Conservation (phyloP, 148 eudicot species). For the Diospyros lotus region DNA sequence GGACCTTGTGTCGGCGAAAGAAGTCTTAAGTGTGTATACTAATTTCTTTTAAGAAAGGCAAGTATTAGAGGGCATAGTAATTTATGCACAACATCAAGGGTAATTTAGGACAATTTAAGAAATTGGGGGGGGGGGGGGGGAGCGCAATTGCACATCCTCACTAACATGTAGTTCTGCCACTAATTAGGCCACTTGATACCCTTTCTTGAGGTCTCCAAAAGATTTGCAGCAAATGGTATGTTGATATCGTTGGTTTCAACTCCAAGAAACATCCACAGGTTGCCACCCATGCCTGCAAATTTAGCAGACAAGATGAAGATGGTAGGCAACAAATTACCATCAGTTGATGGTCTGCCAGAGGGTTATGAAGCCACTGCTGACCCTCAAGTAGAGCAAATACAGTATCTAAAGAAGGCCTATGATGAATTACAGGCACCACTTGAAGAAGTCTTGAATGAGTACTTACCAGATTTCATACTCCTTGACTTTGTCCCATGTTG, state of each 20-base stretch:
- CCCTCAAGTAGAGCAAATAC: constrained; percentile 24
- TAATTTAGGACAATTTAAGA: too few species aligned
- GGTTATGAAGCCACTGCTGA: constrained; percentile 44
- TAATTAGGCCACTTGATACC: constrained; percentile 29
- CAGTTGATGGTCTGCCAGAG: constrained; percentile 24
- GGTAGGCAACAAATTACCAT: constrained; percentile 30
- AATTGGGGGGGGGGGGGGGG: too few species aligned
- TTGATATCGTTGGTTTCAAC: constrained; percentile 36
- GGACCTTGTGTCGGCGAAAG: too few species aligned
- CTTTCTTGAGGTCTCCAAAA: constrained; percentile 25
- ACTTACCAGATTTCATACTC: constrained; percentile 30
- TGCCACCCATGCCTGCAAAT: constrained; percentile 30
- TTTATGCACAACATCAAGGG: too few species aligned
- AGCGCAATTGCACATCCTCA: too few species aligned
- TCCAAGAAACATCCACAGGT: constrained; percentile 35
- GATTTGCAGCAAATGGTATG: constrained; percentile 31
- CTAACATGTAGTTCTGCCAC: too few species aligned
- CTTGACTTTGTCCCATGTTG: constrained; percentile 29
- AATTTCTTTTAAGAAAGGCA: too few species aligned
- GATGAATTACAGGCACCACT: constrained; percentile 23
- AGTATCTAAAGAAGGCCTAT: constrained; percentile 30
- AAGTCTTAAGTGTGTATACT: too few species aligned
- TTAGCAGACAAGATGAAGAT: constrained; percentile 20
- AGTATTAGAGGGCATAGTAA: too few species aligned
- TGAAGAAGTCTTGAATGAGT: constrained; percentile 10